Evolutionary conservation across 1,284 basidiomycete genomes (phyloP).

Genomic region (Farysia itapuensis): DNA sequence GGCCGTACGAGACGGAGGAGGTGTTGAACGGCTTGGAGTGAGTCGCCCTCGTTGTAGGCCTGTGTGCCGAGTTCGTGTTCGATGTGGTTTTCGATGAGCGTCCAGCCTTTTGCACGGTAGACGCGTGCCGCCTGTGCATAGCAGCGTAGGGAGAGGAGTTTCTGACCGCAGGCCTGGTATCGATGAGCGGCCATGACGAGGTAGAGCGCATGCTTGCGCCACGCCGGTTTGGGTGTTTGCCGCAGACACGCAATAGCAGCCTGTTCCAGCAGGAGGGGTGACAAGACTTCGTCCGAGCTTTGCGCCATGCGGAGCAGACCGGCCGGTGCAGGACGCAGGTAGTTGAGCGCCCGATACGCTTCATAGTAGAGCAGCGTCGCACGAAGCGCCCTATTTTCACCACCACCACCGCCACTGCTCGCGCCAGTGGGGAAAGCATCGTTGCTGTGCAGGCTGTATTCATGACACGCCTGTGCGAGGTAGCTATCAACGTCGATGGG

Average conservation of each 20-base stretch:
- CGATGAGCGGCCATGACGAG: slow-evolving; percentile 63
- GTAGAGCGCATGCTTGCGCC: slow-evolving; percentile 62
- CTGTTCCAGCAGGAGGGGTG: slow-evolving; percentile 65
- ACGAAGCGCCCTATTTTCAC: slow-evolving; percentile 31
- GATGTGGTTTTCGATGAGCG: slow-evolving; percentile 62
- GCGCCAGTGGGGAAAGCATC: slow-evolving; percentile 5
- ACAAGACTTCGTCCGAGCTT: slow-evolving; percentile 62
- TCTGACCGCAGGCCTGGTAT: slow-evolving; percentile 65
- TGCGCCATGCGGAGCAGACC: slow-evolving; percentile 43
- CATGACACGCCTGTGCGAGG: slow-evolving; percentile 34
- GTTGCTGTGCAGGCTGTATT: slow-evolving; percentile 11
- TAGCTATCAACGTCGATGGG: slow-evolving; percentile 47
- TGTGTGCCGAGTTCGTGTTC: slow-evolving; percentile 64
- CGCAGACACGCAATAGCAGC: slow-evolving; percentile 62
- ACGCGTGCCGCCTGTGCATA: slow-evolving; percentile 34
- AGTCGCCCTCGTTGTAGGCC: slow-evolving; percentile 64
- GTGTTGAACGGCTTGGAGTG: slow-evolving; percentile 62
- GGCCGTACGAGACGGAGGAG: slow-evolving; percentile 57
- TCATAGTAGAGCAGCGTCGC: slow-evolving; percentile 52
- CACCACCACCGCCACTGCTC: not conserved
- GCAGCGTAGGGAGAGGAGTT: slow-evolving; percentile 40
- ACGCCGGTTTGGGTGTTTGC: slow-evolving; percentile 49
- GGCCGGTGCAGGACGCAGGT: slow-evolving; percentile 30
- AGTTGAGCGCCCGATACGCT: slow-evolving; percentile 32
- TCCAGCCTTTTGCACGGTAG: slow-evolving; percentile 59